phyloP scores from a whole-genome alignment of 805 yeast species.

The Wickerhamomyces mucosus region DNA sequence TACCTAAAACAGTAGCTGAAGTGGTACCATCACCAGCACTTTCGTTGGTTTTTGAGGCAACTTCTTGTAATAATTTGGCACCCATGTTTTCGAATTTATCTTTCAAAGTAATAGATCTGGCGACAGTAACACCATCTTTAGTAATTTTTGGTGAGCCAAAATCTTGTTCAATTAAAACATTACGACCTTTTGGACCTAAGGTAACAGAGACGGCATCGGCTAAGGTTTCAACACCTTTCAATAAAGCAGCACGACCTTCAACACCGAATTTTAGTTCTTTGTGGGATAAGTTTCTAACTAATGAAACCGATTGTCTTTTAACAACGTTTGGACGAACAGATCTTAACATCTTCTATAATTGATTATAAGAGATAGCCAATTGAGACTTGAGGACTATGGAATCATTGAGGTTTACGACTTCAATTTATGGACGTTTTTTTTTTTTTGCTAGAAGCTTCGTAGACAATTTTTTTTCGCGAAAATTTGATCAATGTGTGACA shows the following conservation, averaged over 20 bases:
- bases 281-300: constrained; percentile 39
- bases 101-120: constrained; percentile 73
- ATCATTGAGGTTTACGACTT: too few relatives aligned
- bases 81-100: constrained; percentile 97
- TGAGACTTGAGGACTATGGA: too few relatives aligned
- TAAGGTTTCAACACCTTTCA: constrained; percentile 84
- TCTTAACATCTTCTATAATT: too few relatives aligned
- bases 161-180: constrained; percentile 92
- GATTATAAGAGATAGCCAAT: too few relatives aligned
- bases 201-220: constrained; percentile 95
- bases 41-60: constrained; percentile 96
- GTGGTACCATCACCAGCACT: constrained; percentile 99
- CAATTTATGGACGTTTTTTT: too few relatives aligned
- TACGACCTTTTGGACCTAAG: constrained; percentile 97
- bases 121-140: constrained; percentile 99
- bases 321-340: constrained; percentile 18
- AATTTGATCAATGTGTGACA: too few relatives aligned
- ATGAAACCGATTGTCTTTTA: constrained; percentile 14
- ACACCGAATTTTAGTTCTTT: constrained; percentile 97
- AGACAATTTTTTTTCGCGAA: too few relatives aligned
- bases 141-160: constrained; percentile 98
- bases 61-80: constrained; percentile 92
- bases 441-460: too few relatives aligned
- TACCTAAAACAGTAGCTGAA: constrained; percentile 93
- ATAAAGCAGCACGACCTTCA: constrained; percentile 38